phyloP scores from a whole-genome alignment of 805 yeast species.

The Ogataea pignaliae region DNA sequence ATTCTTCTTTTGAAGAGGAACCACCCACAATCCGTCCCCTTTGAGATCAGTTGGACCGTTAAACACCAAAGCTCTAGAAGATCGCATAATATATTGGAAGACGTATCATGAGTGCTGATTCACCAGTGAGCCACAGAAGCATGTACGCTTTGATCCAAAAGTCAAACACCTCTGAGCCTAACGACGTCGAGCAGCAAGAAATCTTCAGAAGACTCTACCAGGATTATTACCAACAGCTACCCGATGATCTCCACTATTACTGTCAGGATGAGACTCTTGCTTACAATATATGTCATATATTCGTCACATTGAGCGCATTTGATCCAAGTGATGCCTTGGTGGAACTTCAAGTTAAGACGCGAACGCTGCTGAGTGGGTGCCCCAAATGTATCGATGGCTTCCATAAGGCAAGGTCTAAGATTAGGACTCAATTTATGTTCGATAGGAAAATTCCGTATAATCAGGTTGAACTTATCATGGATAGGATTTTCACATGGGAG shows the following conservation, averaged over 20 bases:
- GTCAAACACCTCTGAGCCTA: background rate
- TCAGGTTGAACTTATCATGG: slow-evolving; percentile 18
- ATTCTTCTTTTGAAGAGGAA: too few relatives aligned
- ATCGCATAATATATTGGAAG: too few relatives aligned
- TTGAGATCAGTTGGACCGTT: too few relatives aligned
- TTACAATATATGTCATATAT: slow-evolving; percentile 49
- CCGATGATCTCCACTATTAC: slow-evolving; percentile 41
- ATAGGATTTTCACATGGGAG: slow-evolving; percentile 24
- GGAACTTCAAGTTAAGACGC: slow-evolving; percentile 7
- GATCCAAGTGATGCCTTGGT: slow-evolving; percentile 11
- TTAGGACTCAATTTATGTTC: slow-evolving; percentile 48
- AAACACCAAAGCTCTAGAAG: too few relatives aligned
- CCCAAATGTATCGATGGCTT: slow-evolving; percentile 50
- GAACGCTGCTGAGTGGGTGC: slow-evolving; percentile 42
- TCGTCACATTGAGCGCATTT: slow-evolving; percentile 42
- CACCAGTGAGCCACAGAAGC: background rate
- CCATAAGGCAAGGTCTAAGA: slow-evolving; percentile 46
- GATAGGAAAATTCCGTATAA: slow-evolving; percentile 36
- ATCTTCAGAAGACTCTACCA: background rate
- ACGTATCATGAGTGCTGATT: too few relatives aligned
- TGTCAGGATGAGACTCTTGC: slow-evolving; percentile 48
- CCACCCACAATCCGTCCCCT: too few relatives aligned
- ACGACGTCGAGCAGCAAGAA: background rate
- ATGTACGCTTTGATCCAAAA: slow-evolving; percentile 4
- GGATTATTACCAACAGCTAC: slow-evolving; percentile 11